These are phyloP conservation scores for Candida sanyaensis DNA, from an alignment of 1,139 yeast genomes.

Conservation along the genomic window DNA sequence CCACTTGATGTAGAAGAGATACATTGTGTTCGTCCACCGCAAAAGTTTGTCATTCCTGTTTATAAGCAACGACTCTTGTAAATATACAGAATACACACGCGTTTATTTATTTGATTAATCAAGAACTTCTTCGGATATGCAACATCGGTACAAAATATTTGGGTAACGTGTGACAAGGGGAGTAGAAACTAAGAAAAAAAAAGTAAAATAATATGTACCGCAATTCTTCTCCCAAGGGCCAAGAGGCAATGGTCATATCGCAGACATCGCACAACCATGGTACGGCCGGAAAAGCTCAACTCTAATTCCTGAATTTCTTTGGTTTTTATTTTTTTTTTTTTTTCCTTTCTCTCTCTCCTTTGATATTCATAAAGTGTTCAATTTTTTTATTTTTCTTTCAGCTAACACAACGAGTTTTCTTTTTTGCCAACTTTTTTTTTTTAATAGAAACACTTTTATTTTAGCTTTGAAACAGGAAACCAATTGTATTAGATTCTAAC, in stretches of 20 bases:
- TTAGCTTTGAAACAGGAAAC: not conserved
- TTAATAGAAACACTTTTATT: too few species aligned
- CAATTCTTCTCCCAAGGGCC: too few species aligned
- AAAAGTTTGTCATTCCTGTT: not conserved
- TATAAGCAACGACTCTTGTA: not conserved
- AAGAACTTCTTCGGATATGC: not conserved
- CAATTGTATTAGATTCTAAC: not conserved
- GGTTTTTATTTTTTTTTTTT: too few species aligned
- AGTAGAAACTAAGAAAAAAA: not conserved
- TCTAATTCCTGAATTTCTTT: not conserved
- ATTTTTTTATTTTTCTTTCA: not conserved
- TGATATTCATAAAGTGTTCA: not conserved
- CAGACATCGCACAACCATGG: not conserved
- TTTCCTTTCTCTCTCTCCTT: too few species aligned
- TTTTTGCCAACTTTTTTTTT: not conserved
- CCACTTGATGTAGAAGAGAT: slow-evolving; percentile 4
- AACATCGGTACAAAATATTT: too few species aligned
- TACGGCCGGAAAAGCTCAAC: not conserved
- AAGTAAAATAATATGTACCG: not conserved
- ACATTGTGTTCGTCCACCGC: not conserved
- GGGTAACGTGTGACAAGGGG: too few species aligned
- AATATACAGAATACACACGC: not conserved
- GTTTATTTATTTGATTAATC: not conserved
- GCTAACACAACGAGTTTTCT: not conserved
- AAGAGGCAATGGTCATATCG: too few species aligned